A percentile compares a stretch with the other conserved stretches of the same genome.
phyloP scores from a whole-genome alignment of 2,329 filamentous ascomycete species.

The Cytospora schulzeri region DNA sequence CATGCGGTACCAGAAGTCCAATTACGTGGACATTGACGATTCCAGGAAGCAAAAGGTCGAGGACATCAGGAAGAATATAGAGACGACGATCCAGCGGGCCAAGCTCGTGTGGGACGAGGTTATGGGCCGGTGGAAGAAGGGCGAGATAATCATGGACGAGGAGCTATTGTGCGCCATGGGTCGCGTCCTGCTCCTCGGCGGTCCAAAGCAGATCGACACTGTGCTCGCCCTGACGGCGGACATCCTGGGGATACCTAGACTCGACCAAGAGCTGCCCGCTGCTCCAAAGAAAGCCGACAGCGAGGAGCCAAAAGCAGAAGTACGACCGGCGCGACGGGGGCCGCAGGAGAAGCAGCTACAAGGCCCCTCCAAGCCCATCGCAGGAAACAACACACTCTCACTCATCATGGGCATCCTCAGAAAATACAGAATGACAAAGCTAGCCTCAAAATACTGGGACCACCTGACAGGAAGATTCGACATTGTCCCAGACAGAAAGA shows the following conservation, averaged over 20 bases:
- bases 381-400: constrained; percentile 62
- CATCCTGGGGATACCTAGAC: constrained; percentile 73
- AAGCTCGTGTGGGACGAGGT: constrained; percentile 81
- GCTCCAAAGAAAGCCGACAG: constrained; percentile 34
- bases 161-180: constrained; percentile 80
- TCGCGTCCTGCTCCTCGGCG: constrained; percentile 69
- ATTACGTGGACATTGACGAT: constrained; percentile 36
- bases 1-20: constrained; percentile 55
- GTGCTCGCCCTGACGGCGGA: constrained; percentile 78
- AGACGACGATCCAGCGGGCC: constrained; percentile 63
- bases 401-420: constrained; percentile 67
- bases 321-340: not conserved
- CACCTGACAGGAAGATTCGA: constrained; percentile 62
- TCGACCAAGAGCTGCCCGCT: constrained; percentile 29
- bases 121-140: constrained; percentile 72
- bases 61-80: constrained; percentile 36
- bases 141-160: constrained; percentile 74
- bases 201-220: constrained; percentile 66
- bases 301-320: not conserved
- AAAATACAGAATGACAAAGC: constrained; percentile 59
- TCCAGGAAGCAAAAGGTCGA: constrained; percentile 36
- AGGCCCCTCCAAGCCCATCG: constrained; percentile 21
- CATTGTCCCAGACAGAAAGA: constrained; percentile 72
- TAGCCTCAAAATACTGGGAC: constrained; percentile 79
- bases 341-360: not conserved